Evolutionary conservation across 129 eudicot genomes (phyloP), one percentile per base, ranked within the genome.

Genomic region (Tagetes erecta): DNA sequence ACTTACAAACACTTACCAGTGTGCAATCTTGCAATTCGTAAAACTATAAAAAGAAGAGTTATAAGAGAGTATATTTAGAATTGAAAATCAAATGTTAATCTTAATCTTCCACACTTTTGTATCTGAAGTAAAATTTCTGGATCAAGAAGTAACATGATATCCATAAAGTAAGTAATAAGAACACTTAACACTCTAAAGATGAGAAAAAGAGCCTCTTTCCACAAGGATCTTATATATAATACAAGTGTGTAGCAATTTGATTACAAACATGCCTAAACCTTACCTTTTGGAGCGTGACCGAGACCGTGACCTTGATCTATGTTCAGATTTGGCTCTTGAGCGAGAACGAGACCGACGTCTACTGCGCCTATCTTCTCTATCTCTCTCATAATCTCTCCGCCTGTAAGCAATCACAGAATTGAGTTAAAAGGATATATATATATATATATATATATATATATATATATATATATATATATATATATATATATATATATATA

Each of bases 271-370:
- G 41, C 30, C 42, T 12, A 62, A 13, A n/a, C 31, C 8, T 62
- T 59, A 91, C 99, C 99, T 95, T 77, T 95, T 95, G 27, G 99
- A 94, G 66, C 94, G 94, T 37, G 97, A 90, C 78, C 98, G 96
- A 67, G 92, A 88, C 13, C 95, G 84, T 10, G 98, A 92, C 69
- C 88, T 86, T 67, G 99, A 95, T 80, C 87, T 87, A 78, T 64
- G 96, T 80, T 88, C 94, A 45, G 99, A 95, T 84, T 81, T 87
- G 49, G 84, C 85, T 82, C 86, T 87, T 13, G 97, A 92, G 66
- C 78, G 87, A 76, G 99, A 94, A 47, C 87, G 80, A 69, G 99
- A 88, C 71, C 92, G 80, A 11, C 72, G 92, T 56, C 83, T 79
- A 41, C 94, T 72, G 68, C 74, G 91, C 73, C 96, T 85, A 13